Percentiles rank a stretch among this genome's conserved stretches.
Conservation (phyloP, 805 yeast genomes). For the Starmerella apis region DNA sequence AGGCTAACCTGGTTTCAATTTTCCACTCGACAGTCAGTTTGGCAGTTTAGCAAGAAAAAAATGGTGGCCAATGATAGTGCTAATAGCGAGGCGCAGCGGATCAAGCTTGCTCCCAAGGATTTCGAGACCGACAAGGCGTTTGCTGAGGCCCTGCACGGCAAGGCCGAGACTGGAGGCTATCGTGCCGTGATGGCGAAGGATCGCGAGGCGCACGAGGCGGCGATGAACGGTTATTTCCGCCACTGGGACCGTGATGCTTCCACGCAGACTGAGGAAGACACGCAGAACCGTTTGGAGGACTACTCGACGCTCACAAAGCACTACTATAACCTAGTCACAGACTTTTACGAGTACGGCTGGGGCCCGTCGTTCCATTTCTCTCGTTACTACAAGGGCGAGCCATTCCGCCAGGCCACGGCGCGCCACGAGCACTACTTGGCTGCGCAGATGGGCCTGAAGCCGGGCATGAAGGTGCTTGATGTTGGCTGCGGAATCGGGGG, state of each 20-base stretch:
- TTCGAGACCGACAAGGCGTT: conserved; percentile 56
- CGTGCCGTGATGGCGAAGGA: conserved; percentile 69
- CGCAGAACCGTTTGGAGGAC: conserved; percentile 54
- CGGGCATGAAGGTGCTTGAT: conserved; percentile 79
- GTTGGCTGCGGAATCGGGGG: conserved; percentile 99
- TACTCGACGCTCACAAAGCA: conserved; percentile 88
- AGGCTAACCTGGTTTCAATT: too few relatives aligned
- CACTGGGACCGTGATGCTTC: conserved; percentile 83
- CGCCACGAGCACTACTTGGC: conserved; percentile 93
- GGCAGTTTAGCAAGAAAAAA: too few relatives aligned
- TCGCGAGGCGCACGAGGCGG: conserved; percentile 67
- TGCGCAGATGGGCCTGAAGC: conserved; percentile 64
- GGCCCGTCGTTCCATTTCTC: conserved; percentile 97
- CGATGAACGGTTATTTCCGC: conserved; percentile 82
- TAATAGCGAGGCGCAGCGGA: background rate
- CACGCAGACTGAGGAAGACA: conserved; percentile 50
- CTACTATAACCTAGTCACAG: conserved; percentile 93
- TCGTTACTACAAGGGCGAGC: conserved; percentile 85
- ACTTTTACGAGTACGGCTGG: conserved; percentile 99
- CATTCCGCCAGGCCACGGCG: conserved; percentile 88
- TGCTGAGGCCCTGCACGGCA: conserved; percentile 79
- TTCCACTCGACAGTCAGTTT: background rate
- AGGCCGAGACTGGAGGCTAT: conserved; percentile 58
- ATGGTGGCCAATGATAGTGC: conserved; percentile 2
- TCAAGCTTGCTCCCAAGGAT: conserved; percentile 44